Percentiles rank a stretch among this genome's conserved stretches.
Conservation (phyloP, 2,329 filamentous ascomycete genomes). For the Macrophomina tecta region DNA sequence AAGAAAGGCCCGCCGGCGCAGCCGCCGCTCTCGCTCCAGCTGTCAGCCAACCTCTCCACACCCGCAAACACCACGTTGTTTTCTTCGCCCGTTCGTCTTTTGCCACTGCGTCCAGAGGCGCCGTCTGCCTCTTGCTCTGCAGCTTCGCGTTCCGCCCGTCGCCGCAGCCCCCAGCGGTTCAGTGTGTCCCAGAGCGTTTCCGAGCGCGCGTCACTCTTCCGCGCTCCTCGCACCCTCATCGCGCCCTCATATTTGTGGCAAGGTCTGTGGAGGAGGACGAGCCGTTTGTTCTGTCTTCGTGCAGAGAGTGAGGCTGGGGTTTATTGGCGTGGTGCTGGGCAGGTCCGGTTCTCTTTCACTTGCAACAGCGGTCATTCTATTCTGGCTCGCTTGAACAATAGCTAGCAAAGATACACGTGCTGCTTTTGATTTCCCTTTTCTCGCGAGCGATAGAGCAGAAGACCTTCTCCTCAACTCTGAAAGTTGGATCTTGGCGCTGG, state of each 20-base stretch:
- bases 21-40: not conserved
- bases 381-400: slow-evolving; percentile 45
- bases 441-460: slow-evolving; percentile 43
- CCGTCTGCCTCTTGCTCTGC: slow-evolving; percentile 2
- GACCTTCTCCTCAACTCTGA: slow-evolving; percentile 25
- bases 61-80: slow-evolving; percentile 19
- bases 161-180: not conserved
- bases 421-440: slow-evolving; percentile 48
- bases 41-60: slow-evolving; percentile 25
- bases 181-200: slow-evolving; percentile 6
- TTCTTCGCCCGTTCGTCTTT: not conserved
- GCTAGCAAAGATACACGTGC: slow-evolving; percentile 57
- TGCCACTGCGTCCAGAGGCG: slow-evolving; percentile 10
- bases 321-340: slow-evolving; percentile 27
- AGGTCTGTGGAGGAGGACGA: slow-evolving; percentile 20
- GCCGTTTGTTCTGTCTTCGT: not conserved
- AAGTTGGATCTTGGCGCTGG: slow-evolving; percentile 26
- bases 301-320: slow-evolving; percentile 17
- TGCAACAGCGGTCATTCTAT: slow-evolving; percentile 35
- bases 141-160: slow-evolving; percentile 5
- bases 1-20: slow-evolving; percentile 17
- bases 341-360: slow-evolving; percentile 27
- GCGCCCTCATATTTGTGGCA: slow-evolving; percentile 20
- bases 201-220: slow-evolving; percentile 2
- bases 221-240: slow-evolving; percentile 4